Evolutionary conservation across 2,329 filamentous ascomycete species (phyloP).

Genomic region (Pyrenophora teres): DNA sequence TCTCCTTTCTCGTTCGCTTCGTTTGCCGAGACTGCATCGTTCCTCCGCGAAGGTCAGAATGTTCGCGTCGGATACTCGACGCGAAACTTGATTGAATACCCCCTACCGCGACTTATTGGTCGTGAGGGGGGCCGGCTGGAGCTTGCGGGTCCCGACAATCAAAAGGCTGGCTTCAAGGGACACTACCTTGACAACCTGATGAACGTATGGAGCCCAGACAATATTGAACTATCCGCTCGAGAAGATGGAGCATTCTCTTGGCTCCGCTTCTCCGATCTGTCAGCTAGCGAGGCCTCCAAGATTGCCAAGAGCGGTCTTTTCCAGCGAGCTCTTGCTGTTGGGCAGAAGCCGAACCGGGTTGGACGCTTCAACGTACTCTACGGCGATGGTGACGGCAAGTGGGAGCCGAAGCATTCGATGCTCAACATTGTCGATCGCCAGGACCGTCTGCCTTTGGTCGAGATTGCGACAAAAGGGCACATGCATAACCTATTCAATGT

Average conservation of each 20-base stretch:
- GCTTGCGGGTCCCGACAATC: constrained; percentile 73
- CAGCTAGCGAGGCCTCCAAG: constrained; percentile 71
- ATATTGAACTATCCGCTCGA: constrained; percentile 68
- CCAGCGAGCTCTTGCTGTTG: constrained; percentile 69
- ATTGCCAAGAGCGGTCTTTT: constrained; percentile 74
- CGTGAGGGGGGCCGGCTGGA: constrained; percentile 77
- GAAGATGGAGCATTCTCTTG: constrained; percentile 78
- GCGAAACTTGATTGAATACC: constrained; percentile 82
- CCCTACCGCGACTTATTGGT: constrained; percentile 80
- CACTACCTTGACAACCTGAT: constrained; percentile 80
- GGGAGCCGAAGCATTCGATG: constrained; percentile 74
- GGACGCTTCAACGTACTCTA: constrained; percentile 71
- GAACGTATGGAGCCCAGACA: constrained; percentile 86
- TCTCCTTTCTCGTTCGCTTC: constrained; percentile 83
- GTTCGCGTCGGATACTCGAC: constrained; percentile 86
- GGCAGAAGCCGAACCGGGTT: constrained; percentile 60
- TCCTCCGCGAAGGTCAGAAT: constrained; percentile 83
- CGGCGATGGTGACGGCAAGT: constrained; percentile 65
- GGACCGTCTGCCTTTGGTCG: constrained; percentile 68
- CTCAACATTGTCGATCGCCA: constrained; percentile 78
- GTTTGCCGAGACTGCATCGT: constrained; percentile 94
- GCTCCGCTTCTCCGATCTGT: constrained; percentile 82
- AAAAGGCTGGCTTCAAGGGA: constrained; percentile 75
- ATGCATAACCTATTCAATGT: constrained; percentile 81
- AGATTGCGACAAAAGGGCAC: constrained; percentile 72